Percentiles rank a stretch among this genome's conserved stretches.
Evolutionary conservation across 2,329 filamentous ascomycete species (phyloP).

Genomic region (Botrytis elliptica): DNA sequence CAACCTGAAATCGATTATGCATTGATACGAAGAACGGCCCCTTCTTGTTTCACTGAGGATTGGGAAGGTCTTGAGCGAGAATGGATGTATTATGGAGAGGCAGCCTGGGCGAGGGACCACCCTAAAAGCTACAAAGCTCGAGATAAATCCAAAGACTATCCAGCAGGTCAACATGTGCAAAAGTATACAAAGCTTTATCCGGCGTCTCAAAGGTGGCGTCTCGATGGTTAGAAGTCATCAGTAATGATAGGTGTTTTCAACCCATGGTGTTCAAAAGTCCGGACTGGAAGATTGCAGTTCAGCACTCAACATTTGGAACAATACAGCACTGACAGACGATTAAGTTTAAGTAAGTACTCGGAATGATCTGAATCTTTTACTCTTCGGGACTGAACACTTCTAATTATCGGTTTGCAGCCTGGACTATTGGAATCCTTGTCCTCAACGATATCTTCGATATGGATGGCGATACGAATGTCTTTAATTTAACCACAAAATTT

Average conservation of each 20-base stretch:
- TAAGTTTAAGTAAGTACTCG: not conserved
- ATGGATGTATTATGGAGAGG: conserved; percentile 5
- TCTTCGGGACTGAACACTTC: not conserved
- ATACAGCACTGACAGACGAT: not conserved
- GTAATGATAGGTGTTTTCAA: not conserved
- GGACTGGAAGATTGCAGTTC: not conserved
- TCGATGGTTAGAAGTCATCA: not conserved
- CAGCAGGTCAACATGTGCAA: not conserved
- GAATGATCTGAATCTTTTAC: not conserved
- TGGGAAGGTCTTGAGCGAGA: conserved; percentile 3
- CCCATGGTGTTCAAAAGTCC: not conserved
- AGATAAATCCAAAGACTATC: conserved; percentile 6
- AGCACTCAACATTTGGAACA: not conserved
- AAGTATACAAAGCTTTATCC: not conserved
- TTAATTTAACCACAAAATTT: not conserved
- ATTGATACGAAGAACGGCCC: not conserved
- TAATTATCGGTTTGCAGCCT: not conserved
- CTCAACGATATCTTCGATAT: not conserved
- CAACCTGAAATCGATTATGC: not conserved
- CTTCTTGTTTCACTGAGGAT: conserved; percentile 12
- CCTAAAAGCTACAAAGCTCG: not conserved
- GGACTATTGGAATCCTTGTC: not conserved
- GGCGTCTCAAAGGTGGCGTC: no score
- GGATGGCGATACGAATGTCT: not conserved
- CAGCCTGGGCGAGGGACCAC: not conserved